Conservation (phyloP, 73 alveolate genomes). For the Symbiodinium natans region DNA sequence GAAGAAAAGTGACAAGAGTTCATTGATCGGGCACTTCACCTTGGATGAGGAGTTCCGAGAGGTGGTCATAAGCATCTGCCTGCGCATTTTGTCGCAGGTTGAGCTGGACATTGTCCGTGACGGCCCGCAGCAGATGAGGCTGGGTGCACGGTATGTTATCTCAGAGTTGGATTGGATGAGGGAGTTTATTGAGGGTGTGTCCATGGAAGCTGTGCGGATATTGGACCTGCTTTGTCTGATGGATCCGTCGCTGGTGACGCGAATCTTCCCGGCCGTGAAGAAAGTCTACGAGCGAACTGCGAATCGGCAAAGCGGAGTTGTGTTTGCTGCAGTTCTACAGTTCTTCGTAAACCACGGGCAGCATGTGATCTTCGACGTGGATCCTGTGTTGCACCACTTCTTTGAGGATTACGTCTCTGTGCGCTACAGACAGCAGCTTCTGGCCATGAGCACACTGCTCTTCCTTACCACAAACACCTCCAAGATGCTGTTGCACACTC, state of each 20-base stretch:
- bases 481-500: constrained; percentile 88
- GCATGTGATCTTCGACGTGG: constrained; percentile 86
- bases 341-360: constrained; percentile 91
- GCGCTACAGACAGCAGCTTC: constrained; percentile 69
- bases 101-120: constrained; percentile 92
- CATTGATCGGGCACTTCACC: constrained; percentile 66
- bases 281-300: constrained; percentile 49
- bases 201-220: constrained; percentile 90
- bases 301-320: constrained; percentile 66
- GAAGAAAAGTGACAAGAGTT: neutral
- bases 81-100: constrained; percentile 90
- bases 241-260: constrained; percentile 89
- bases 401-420: constrained; percentile 90
- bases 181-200: constrained; percentile 84
- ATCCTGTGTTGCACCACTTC: constrained; percentile 93
- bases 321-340: constrained; percentile 82
- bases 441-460: constrained; percentile 87
- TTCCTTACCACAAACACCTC: constrained; percentile 93
- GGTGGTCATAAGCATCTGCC: constrained; percentile 93
- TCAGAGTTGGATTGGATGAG: constrained; percentile 93
- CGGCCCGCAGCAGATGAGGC: constrained; percentile 56
- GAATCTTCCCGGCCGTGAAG: constrained; percentile 92
- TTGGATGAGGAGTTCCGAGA: constrained; percentile 81
- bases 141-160: constrained; percentile 38
- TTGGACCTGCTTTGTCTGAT: constrained; percentile 78